Percentiles rank a stretch among this genome's conserved stretches.
phyloP scores from a whole-genome alignment of 1,139 yeast genomes.

The Yamadazyma songkhlaensis region DNA sequence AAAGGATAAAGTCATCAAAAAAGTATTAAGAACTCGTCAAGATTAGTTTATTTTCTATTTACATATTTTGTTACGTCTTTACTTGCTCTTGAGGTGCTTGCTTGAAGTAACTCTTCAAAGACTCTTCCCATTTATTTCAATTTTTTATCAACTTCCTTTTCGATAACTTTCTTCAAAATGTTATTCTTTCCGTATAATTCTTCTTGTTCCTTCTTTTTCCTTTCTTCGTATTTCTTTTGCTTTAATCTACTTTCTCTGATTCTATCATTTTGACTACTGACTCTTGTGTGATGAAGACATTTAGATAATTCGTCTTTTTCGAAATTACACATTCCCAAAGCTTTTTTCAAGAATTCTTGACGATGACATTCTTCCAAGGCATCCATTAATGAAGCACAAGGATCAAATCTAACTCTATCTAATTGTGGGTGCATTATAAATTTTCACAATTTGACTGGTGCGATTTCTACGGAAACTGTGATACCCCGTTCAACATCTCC shows the following conservation, averaged over 20 bases:
- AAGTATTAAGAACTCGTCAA: constrained; percentile 90
- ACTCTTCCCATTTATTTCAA: background rate
- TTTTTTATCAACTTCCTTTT: constrained; percentile 14
- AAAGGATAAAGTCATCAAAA: constrained; percentile 85
- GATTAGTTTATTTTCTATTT: constrained; percentile 40
- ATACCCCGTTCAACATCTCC: too few relatives aligned
- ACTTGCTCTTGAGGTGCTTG: too few relatives aligned
- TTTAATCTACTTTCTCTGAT: constrained; percentile 56
- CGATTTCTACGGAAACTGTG: too few relatives aligned
- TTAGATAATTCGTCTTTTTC: constrained; percentile 74
- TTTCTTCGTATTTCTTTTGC: constrained; percentile 51
- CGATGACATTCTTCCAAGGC: constrained; percentile 90
- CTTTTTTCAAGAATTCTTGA: constrained; percentile 64
- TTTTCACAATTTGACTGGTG: too few relatives aligned
- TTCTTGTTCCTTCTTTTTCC: constrained; percentile 63
- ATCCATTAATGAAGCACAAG: constrained; percentile 78
- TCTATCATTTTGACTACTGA: constrained; percentile 63
- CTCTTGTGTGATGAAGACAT: constrained; percentile 79
- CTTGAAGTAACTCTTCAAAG: too few relatives aligned
- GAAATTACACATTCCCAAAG: constrained; percentile 84
- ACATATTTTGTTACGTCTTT: constrained; percentile 1
- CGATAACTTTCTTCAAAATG: constrained; percentile 65
- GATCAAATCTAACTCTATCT: constrained; percentile 43
- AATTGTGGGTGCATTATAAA: constrained; percentile 43
- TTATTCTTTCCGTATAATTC: constrained; percentile 80